Conservation (phyloP, 768 basidiomycete species). For the Amanita polypyramis region DNA sequence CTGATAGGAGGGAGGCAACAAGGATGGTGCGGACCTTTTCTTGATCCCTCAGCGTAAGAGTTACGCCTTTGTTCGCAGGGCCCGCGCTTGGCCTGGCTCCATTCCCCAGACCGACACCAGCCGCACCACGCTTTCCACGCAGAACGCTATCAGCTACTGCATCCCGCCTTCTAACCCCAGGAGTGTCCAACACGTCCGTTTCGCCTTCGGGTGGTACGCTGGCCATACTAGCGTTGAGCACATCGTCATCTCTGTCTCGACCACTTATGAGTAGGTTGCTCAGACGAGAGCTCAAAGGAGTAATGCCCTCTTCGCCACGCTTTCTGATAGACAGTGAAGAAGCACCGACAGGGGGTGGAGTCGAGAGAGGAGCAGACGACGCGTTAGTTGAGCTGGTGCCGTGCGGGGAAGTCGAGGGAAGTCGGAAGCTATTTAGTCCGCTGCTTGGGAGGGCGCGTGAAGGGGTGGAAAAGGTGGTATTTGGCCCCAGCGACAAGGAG, state of each 20-base stretch:
- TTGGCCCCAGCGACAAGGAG: slow-evolving; percentile 1
- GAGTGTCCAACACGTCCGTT: slow-evolving; percentile 42
- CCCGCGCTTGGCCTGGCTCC: slow-evolving; percentile 26
- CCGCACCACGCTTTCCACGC: slow-evolving; percentile 2
- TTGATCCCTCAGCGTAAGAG: slow-evolving; percentile 86
- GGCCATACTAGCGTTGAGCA: slow-evolving; percentile 20
- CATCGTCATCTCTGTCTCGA: background rate
- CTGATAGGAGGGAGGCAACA: background rate
- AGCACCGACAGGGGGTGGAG: slow-evolving; percentile 32
- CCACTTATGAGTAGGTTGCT: slow-evolving; percentile 9
- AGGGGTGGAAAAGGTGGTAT: slow-evolving; percentile 2
- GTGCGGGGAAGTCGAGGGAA: background rate
- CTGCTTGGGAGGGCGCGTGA: background rate
- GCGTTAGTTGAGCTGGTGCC: slow-evolving; percentile 37
- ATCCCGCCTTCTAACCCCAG: slow-evolving; percentile 32
- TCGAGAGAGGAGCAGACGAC: slow-evolving; percentile 39
- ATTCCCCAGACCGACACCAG: slow-evolving; percentile 31
- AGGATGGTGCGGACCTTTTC: slow-evolving; percentile 62
- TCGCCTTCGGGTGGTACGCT: slow-evolving; percentile 26
- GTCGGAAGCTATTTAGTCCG: background rate
- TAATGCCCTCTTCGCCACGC: slow-evolving; percentile 26
- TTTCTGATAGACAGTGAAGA: slow-evolving; percentile 17
- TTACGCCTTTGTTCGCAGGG: slow-evolving; percentile 28
- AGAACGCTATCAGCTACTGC: slow-evolving; percentile 38
- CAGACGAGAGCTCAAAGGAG: slow-evolving; percentile 26